Evolutionary conservation across 441 rosid species (phyloP).

Genomic region (Euphorbia schlechtendalii): DNA sequence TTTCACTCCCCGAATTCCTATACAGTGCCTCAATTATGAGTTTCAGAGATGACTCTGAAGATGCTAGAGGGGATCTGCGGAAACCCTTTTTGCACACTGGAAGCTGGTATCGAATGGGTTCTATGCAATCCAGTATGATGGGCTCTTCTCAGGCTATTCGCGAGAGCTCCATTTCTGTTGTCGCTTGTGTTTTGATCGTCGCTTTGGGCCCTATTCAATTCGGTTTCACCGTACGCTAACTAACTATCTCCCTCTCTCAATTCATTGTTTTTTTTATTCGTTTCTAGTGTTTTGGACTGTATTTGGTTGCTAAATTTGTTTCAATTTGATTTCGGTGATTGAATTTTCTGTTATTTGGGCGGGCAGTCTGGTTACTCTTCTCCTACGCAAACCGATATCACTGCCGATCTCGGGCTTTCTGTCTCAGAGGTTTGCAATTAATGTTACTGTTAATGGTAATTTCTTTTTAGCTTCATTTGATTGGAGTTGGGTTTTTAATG

Average conservation of each 20-base stretch:
- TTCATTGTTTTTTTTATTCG: not conserved
- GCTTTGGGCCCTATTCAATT: conserved; percentile 95
- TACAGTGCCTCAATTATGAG: conserved; percentile 36
- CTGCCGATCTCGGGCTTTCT: conserved; percentile 55
- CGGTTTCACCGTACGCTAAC: conserved; percentile 66
- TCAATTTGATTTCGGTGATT: no score
- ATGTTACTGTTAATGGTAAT: conserved; percentile 2
- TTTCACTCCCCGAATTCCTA: not conserved
- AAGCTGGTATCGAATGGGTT: conserved; percentile 84
- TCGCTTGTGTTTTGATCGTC: conserved; percentile 72
- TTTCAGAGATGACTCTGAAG: conserved; percentile 70
- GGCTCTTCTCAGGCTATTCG: conserved; percentile 65
- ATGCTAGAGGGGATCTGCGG: conserved; percentile 56
- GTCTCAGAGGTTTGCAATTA: conserved; percentile 55
- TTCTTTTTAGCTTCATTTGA: not conserved
- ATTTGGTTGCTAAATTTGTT: no score
- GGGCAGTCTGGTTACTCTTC: conserved; percentile 75
- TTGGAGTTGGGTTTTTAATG: conserved; percentile 14
- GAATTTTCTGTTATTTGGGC: no score
- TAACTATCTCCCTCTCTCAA: not conserved
- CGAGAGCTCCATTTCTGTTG: conserved; percentile 64
- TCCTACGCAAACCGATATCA: conserved; percentile 66
- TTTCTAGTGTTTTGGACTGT: no score
- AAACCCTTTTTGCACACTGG: conserved; percentile 83
- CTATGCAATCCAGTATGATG: conserved; percentile 65